Conservation (phyloP, 2,329 filamentous ascomycete genomes). For the Nemania sp. region DNA sequence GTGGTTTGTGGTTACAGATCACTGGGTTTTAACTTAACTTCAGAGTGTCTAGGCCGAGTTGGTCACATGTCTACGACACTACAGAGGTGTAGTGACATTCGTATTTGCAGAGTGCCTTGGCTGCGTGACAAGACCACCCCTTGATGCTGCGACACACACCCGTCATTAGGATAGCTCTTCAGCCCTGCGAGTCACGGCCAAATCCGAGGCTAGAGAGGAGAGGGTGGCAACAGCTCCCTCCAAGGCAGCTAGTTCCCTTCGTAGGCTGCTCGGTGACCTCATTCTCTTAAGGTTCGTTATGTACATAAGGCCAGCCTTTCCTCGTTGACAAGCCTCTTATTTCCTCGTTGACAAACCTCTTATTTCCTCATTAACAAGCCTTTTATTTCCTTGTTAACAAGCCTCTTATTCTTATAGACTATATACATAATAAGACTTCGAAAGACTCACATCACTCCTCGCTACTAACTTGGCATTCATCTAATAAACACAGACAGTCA, state of each 20-base stretch:
- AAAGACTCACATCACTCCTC: not conserved
- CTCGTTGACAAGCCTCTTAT: too few relatives aligned
- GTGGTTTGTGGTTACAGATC: not conserved
- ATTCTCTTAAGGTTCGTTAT: not conserved
- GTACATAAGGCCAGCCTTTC: slow-evolving; percentile 19
- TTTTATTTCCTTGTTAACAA: too few relatives aligned
- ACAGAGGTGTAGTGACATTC: not conserved
- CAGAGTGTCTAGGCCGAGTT: not conserved
- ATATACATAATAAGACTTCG: not conserved
- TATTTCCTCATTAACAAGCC: too few relatives aligned
- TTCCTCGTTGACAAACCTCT: too few relatives aligned
- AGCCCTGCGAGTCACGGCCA: slow-evolving; percentile 16
- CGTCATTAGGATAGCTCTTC: slow-evolving; percentile 11
- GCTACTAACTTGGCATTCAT: not conserved
- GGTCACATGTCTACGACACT: slow-evolving; percentile 19
- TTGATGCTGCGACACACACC: slow-evolving; percentile 17
- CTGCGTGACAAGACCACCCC: slow-evolving; percentile 26
- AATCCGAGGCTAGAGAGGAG: not conserved
- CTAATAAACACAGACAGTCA: slow-evolving; percentile 22
- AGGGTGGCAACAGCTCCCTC: slow-evolving; percentile 19
- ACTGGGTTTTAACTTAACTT: not conserved
- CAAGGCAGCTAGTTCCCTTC: not conserved
- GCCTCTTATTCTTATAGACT: too few relatives aligned
- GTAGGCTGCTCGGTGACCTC: slow-evolving; percentile 2
- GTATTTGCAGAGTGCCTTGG: not conserved